Base-by-base conservation (phyloP, 495 filamentous ascomycete species). In the Trichoderma virens region DNA sequence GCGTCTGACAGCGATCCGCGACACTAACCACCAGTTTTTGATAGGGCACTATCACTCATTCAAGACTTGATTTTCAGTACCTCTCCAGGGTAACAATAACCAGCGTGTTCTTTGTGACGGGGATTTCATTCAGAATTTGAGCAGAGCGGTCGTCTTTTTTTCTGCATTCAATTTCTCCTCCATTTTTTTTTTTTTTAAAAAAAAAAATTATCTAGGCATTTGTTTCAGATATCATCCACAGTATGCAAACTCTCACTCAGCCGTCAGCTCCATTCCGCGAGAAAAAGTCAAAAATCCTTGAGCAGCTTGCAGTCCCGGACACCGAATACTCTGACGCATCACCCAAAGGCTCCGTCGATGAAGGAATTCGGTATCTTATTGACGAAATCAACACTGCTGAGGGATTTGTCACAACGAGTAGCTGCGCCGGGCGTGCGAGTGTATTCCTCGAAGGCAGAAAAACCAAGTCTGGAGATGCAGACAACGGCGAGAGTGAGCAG, bases 371-470 rank as follows among this genome's bases (percentile, higher is more conserved):
- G n/a, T 79, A 84, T 18, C 75, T 97, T 62, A 90, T 98, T 59
- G 78, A 77, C 51, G 85, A 86, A 64, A 85, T 97, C 69, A 97
- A 97, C 75, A 73, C 68, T 1, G 54, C 83, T n/a, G 82, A 85
- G 9, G 89, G 88, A 35, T 78, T 91, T 31, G 92, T 93, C 30
- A 97, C 91, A 7, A 97, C 92, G 14, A 96, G 93, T 73, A 96
- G 90, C 72, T 97, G 93, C 70, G 86, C 92, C 13, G 93, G 93
- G 39, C 79, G 92, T 32, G 83, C 92, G 34, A 90, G 86, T 67
- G 89, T 97, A 18, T 97, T 93, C 74, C 75, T 92, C 1, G 93
- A 97, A 76, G 92, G 92, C 6, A 73, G 76, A 31, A 88, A 85
- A 73, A 79, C 75, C 61, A 70, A 62, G n/a, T 66, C 60, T 6